These are phyloP conservation scores for Nicotiana tomentosiformis DNA, from an alignment of 257 asterid species.

Conservation along the genomic window DNA sequence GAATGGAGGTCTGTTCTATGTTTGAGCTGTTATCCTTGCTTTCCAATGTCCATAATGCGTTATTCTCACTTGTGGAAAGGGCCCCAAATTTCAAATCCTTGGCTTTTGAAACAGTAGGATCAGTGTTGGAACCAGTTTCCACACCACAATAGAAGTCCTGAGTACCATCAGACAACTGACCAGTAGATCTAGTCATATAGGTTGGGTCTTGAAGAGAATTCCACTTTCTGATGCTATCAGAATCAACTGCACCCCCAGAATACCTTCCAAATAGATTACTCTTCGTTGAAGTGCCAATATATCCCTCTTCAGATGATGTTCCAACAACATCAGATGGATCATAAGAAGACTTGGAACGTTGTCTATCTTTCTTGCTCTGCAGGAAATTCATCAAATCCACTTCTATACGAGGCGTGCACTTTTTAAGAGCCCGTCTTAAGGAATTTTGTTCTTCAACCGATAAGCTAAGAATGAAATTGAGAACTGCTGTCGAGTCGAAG, in stretches of 20 bases:
- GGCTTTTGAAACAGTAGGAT: conserved; percentile 36
- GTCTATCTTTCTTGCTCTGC: conserved; percentile 89
- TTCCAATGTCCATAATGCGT: conserved; percentile 35
- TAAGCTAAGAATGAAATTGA: conserved; percentile 82
- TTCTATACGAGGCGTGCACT: conserved; percentile 96
- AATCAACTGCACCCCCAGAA: conserved; percentile 83
- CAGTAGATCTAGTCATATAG: conserved; percentile 26
- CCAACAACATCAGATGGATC: conserved; percentile 89
- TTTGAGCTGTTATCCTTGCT: conserved; percentile 38
- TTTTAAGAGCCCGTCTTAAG: conserved; percentile 92
- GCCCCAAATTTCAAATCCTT: conserved; percentile 45
- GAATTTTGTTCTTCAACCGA: conserved; percentile 95
- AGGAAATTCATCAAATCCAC: conserved; percentile 93
- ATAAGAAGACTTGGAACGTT: conserved; percentile 58
- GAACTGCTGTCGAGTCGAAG: conserved; percentile 72
- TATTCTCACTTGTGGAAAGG: conserved; percentile 35
- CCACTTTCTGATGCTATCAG: conserved; percentile 91
- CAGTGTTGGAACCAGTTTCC: conserved; percentile 48
- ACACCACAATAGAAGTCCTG: conserved; percentile 38
- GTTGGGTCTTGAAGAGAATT: conserved; percentile 36
- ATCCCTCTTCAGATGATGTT: conserved; percentile 91
- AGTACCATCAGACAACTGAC: conserved; percentile 47
- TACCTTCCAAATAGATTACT: conserved; percentile 74
- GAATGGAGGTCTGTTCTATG: conserved; percentile 40
- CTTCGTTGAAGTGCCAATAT: conserved; percentile 62